phyloP scores from a whole-genome alignment of 2,329 filamentous ascomycete genomes.

The Purpureocillium takamizusanense region DNA sequence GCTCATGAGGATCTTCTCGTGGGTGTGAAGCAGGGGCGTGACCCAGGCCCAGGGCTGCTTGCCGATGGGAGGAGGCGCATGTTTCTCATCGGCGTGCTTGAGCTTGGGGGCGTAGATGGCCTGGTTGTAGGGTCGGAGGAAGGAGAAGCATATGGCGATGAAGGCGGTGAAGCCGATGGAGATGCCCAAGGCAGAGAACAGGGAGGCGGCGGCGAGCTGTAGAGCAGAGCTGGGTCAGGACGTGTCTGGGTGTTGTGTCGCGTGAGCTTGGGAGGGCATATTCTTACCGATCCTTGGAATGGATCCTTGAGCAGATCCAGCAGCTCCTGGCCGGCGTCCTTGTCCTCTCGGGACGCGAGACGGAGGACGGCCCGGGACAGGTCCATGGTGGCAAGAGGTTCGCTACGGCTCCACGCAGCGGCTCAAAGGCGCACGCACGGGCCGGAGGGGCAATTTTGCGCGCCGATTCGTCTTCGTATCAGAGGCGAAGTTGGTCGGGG shows the following conservation, averaged over 20 bases:
- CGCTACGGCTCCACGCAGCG: not conserved
- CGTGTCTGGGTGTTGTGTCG: not conserved
- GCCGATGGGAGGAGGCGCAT: constrained; percentile 77
- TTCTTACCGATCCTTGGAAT: constrained; percentile 36
- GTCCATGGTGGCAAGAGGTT: constrained; percentile 1
- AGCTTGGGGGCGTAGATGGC: constrained; percentile 91
- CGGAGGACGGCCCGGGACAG: not conserved
- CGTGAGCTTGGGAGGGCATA: not conserved
- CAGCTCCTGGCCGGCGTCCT: constrained; percentile 31
- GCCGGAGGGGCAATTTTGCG: too few species aligned
- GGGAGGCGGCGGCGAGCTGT: constrained; percentile 35
- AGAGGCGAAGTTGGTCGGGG: too few species aligned
- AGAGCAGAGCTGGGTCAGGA: not conserved
- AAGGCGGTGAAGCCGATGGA: constrained; percentile 67
- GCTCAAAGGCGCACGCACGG: too few species aligned
- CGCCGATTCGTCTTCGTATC: too few species aligned
- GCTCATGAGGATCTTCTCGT: constrained; percentile 68
- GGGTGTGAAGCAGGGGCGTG: constrained; percentile 65
- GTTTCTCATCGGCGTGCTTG: constrained; percentile 84
- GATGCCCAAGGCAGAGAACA: constrained; percentile 71
- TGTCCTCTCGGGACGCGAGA: not conserved
- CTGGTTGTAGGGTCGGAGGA: constrained; percentile 83
- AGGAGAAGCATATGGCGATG: constrained; percentile 74
- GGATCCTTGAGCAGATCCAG: constrained; percentile 41
- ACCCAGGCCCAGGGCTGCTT: constrained; percentile 88